phyloP scores from a whole-genome alignment of 768 basidiomycete species.

The Hysterangium stoloniferum region DNA sequence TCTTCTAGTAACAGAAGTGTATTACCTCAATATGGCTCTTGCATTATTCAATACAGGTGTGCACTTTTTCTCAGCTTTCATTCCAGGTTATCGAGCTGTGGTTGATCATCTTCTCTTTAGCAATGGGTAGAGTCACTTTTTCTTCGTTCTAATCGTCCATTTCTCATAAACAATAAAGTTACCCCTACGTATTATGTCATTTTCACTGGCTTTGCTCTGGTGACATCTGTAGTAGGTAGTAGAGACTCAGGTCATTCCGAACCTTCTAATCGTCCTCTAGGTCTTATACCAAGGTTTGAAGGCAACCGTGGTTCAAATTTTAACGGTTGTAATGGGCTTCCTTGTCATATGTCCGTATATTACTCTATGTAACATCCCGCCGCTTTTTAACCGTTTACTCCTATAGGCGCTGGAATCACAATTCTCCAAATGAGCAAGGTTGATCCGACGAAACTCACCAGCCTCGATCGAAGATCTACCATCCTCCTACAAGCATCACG shows the following conservation, averaged over 20 bases:
- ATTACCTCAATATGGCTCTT: constrained; percentile 92
- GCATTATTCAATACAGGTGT: constrained; percentile 88
- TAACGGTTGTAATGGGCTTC: constrained; percentile 91
- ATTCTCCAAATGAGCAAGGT: constrained; percentile 95
- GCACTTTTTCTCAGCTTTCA: too few relatives aligned
- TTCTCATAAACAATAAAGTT: constrained; percentile 35
- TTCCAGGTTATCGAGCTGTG: too few relatives aligned
- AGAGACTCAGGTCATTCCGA: not conserved
- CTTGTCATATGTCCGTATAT: constrained; percentile 59
- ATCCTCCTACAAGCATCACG: constrained; percentile 85
- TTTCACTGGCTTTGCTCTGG: constrained; percentile 70
- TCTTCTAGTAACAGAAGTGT: constrained; percentile 73
- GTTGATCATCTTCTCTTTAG: constrained; percentile 30
- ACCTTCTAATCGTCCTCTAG: constrained; percentile 24
- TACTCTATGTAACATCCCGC: not conserved
- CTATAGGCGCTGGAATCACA: constrained; percentile 66
- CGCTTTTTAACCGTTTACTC: not conserved
- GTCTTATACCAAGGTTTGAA: constrained; percentile 88
- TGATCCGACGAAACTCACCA: constrained; percentile 70
- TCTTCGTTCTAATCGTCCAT: constrained; percentile 2
- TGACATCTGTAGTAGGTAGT: constrained; percentile 68
- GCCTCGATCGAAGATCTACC: constrained; percentile 83
- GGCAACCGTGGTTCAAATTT: constrained; percentile 66
- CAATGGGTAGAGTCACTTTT: constrained; percentile 49
- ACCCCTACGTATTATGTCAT: constrained; percentile 76